phyloP scores from a whole-genome alignment of 1,284 basidiomycete genomes.

The Schizophyllum amplum region DNA sequence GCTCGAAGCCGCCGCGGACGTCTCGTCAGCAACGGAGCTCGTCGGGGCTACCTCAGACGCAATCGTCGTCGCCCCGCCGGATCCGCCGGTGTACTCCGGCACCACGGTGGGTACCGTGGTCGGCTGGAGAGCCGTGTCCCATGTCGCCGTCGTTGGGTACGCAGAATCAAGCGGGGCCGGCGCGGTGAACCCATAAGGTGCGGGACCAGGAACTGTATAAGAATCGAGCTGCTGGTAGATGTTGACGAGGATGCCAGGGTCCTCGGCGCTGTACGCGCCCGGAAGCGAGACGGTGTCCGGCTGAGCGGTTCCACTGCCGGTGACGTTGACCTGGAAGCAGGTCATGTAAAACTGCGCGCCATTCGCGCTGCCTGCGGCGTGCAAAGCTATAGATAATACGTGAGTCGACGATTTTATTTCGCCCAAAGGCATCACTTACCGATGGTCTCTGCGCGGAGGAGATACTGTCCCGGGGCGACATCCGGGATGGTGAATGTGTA shows the following conservation, averaged over 20 bases:
- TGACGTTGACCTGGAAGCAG: constrained; percentile 11
- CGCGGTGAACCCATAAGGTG: constrained; percentile 26
- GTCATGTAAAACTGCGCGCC: constrained; percentile 11
- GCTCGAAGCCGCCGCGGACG: too few species aligned
- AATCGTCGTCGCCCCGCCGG: background rate
- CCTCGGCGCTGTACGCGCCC: constrained; percentile 10
- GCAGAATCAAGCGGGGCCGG: constrained; percentile 25
- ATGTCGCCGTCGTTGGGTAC: constrained; percentile 28
- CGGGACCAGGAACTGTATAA: constrained; percentile 35
- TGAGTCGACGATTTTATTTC: background rate
- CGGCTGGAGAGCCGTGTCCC: constrained; percentile 29
- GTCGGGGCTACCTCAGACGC: too few species aligned
- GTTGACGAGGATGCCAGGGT: constrained; percentile 10
- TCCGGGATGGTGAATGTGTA: constrained; percentile 42
- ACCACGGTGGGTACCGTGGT: constrained; percentile 27
- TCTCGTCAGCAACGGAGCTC: too few species aligned
- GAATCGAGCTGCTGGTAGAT: constrained; percentile 1
- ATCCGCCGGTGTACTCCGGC: constrained; percentile 8
- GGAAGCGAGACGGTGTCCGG: constrained; percentile 13
- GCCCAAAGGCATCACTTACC: constrained; percentile 22
- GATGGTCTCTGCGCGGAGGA: constrained; percentile 45
- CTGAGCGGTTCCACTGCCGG: constrained; percentile 6
- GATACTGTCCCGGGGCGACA: constrained; percentile 43
- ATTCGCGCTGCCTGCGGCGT: background rate
- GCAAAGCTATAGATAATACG: background rate